Percentiles rank a stretch among this genome's conserved stretches.
Conservation (phyloP, 345 rosid genomes). For the Euclidium syriacum region DNA sequence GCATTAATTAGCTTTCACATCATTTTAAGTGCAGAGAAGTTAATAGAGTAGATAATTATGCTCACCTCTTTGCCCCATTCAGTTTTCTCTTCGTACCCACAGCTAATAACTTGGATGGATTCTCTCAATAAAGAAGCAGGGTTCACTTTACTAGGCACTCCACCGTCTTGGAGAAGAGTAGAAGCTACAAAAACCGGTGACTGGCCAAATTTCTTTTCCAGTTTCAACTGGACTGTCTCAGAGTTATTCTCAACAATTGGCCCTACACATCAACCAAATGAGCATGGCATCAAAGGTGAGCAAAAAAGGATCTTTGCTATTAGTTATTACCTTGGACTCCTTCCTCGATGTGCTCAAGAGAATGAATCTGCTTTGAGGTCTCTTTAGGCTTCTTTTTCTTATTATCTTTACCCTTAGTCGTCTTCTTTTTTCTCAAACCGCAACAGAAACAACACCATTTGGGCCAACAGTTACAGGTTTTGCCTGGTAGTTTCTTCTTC, state of each 20-base stretch:
- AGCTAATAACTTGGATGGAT: constrained; percentile 86
- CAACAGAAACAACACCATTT: constrained; percentile 40
- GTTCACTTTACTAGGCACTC: constrained; percentile 49
- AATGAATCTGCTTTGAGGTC: constrained; percentile 37
- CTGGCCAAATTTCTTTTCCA: constrained; percentile 79
- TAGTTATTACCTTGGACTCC: too few species aligned
- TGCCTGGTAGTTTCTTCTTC: constrained; percentile 31
- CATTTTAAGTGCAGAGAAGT: too few species aligned
- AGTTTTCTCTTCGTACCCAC: constrained; percentile 85
- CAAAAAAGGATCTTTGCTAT: too few species aligned
- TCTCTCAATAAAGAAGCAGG: constrained; percentile 63
- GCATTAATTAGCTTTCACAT: too few species aligned
- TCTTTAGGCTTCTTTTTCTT: constrained; percentile 19
- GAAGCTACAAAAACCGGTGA: constrained; percentile 77
- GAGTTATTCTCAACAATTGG: too few species aligned
- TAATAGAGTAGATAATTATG: too few species aligned
- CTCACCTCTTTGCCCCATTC: constrained; percentile 96
- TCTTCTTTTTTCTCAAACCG: constrained; percentile 42
- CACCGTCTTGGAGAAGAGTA: constrained; percentile 54
- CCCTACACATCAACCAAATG: too few species aligned
- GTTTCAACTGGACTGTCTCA: constrained; percentile 43
- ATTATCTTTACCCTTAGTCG: constrained; percentile 5
- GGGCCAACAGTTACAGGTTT: constrained; percentile 46
- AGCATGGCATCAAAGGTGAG: too few species aligned
- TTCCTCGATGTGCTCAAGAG: too few species aligned